Conservation (phyloP, 805 yeast genomes). For the Candida ovalis region DNA sequence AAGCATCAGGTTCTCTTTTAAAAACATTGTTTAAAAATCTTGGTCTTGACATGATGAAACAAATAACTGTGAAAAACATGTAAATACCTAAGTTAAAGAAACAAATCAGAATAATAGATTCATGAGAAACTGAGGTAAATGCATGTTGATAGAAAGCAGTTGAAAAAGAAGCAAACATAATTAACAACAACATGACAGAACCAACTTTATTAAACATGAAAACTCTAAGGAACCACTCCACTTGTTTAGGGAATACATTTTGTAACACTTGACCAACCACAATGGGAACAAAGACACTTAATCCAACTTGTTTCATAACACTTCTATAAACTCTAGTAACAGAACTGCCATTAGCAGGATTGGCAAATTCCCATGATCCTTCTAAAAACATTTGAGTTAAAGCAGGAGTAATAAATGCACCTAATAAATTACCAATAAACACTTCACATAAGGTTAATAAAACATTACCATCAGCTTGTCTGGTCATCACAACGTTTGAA, state of each 20-base stretch:
- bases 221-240: conserved; percentile 54
- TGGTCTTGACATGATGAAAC: conserved; percentile 61
- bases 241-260: conserved; percentile 61
- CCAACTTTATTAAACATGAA: conserved; percentile 70
- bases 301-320: conserved; percentile 86
- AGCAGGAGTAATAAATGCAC: conserved; percentile 87
- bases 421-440: conserved; percentile 76
- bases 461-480: conserved; percentile 80
- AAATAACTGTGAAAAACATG: conserved; percentile 65
- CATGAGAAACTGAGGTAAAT: conserved; percentile 48
- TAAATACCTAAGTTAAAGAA: conserved; percentile 82
- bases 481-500: conserved; percentile 90
- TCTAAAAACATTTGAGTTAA: conserved; percentile 64
- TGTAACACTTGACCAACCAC: conserved; percentile 86
- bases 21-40: conserved; percentile 40
- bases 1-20: conserved; percentile 43
- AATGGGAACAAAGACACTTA: conserved; percentile 74
- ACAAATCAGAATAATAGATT: conserved; percentile 68
- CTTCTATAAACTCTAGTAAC: conserved; percentile 58
- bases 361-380: conserved; percentile 69
- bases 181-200: conserved; percentile 69
- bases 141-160: conserved; percentile 85
- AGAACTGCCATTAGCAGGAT: conserved; percentile 61
- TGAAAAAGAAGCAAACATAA: conserved; percentile 61
- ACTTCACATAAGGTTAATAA: conserved; percentile 75